phyloP scores from a whole-genome alignment of 805 yeast genomes.

The Starmerella tilneyi region DNA sequence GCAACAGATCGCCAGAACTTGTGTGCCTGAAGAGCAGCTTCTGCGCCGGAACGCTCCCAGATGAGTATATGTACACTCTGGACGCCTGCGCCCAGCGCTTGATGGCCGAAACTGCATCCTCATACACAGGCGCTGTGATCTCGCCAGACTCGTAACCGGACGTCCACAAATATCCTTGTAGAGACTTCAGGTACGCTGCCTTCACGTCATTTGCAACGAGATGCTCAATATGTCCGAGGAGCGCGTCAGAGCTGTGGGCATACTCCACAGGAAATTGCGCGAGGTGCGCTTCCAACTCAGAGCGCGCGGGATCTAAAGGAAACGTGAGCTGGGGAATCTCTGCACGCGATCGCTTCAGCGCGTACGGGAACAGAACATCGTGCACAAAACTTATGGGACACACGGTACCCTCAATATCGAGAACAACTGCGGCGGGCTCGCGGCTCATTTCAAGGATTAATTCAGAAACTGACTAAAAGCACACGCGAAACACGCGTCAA shows the following conservation, averaged over 20 bases:
- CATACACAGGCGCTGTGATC: slow-evolving; percentile 63
- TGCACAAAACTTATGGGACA: slow-evolving; percentile 87
- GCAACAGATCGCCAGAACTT: slow-evolving; percentile 37
- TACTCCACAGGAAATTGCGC: slow-evolving; percentile 39
- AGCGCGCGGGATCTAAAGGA: slow-evolving; percentile 25
- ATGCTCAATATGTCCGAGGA: slow-evolving; percentile 42
- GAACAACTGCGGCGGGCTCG: slow-evolving; percentile 33
- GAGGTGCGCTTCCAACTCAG: slow-evolving; percentile 31
- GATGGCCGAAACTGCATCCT: slow-evolving; percentile 58
- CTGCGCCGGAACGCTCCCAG: slow-evolving; percentile 85
- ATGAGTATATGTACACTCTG: slow-evolving; percentile 65
- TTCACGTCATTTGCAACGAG: slow-evolving; percentile 62
- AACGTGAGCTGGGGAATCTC: slow-evolving; percentile 23
- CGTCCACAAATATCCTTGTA: slow-evolving; percentile 81
- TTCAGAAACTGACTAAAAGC: too few relatives aligned
- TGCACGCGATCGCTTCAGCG: slow-evolving; percentile 34
- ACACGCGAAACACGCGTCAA: too few relatives aligned
- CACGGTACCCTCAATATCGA: slow-evolving; percentile 88
- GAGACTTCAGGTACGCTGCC: slow-evolving; percentile 60
- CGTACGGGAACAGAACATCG: slow-evolving; percentile 62
- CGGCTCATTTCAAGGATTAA: too few relatives aligned
- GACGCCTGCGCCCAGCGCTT: slow-evolving; percentile 32
- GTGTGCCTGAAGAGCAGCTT: slow-evolving; percentile 61
- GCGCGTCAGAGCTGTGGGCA: slow-evolving; percentile 26
- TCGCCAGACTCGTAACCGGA: slow-evolving; percentile 69